Conservation (phyloP, 2,329 filamentous ascomycete species). For the Aspergillus novoparasiticus region DNA sequence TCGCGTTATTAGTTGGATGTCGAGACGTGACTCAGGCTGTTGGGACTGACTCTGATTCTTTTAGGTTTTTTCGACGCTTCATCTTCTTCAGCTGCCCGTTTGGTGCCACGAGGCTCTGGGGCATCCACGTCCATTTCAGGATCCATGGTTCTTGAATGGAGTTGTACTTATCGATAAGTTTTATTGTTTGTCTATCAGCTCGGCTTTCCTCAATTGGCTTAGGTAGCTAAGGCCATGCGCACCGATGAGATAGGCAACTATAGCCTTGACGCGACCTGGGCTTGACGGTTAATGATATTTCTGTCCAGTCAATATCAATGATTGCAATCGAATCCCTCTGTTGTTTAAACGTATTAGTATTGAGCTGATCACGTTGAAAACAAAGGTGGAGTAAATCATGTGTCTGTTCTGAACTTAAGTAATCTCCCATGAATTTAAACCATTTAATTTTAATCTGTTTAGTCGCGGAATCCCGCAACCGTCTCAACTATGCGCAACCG, state of each 20-base stretch:
- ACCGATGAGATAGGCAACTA: not conserved
- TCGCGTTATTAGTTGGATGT: not conserved
- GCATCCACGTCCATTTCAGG: constrained; percentile 48
- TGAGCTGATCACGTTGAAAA: not conserved
- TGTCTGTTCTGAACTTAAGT: not conserved
- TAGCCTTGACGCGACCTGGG: not conserved
- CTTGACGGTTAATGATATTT: not conserved
- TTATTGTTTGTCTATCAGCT: not conserved
- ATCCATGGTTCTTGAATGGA: constrained; percentile 10
- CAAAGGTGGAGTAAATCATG: constrained; percentile 10
- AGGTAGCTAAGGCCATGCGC: not conserved
- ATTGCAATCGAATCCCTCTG: not conserved
- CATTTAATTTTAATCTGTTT: not conserved
- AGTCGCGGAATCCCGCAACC: constrained; percentile 8
- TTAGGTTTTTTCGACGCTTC: constrained; percentile 46
- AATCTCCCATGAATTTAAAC: not conserved
- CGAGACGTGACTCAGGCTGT: too few species aligned
- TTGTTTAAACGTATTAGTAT: not conserved
- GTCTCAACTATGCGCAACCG: constrained; percentile 7
- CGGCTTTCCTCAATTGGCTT: not conserved
- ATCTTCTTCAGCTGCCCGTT: constrained; percentile 53
- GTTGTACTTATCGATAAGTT: not conserved
- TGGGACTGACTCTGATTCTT: constrained; percentile 46
- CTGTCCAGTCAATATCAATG: not conserved
- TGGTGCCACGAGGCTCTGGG: constrained; percentile 43